These are phyloP conservation scores for Verticillium zaregamsianum DNA, from an alignment of 2,329 filamentous ascomycete genomes.

Conservation along the genomic window DNA sequence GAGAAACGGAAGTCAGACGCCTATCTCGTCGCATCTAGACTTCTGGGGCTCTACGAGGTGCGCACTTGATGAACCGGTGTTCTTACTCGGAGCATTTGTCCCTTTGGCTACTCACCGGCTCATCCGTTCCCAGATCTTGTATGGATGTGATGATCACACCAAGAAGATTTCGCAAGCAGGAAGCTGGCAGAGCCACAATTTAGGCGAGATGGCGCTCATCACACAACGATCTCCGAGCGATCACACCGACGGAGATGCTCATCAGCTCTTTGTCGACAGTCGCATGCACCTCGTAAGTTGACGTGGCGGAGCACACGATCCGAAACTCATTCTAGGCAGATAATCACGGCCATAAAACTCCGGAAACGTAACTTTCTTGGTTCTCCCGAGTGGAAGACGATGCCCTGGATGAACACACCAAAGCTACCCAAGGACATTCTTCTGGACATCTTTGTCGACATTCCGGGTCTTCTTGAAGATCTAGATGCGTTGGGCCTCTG, in stretches of 20 bases:
- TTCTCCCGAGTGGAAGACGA: slow-evolving; percentile 23
- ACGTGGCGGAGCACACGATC: neutral
- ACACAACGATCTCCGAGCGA: slow-evolving; percentile 3
- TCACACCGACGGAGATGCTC: slow-evolving; percentile 9
- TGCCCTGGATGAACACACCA: slow-evolving; percentile 23
- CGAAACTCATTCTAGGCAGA: slow-evolving; percentile 1
- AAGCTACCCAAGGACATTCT: slow-evolving; percentile 25
- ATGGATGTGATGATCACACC: slow-evolving; percentile 12
- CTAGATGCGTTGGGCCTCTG: slow-evolving; percentile 19
- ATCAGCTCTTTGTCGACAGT: slow-evolving; percentile 16
- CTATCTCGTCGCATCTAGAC: slow-evolving; percentile 7
- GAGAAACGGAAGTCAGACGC: slow-evolving; percentile 9
- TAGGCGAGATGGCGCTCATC: slow-evolving; percentile 12
- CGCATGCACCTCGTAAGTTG: slow-evolving; percentile 15
- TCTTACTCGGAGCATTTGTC: neutral
- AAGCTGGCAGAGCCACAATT: slow-evolving; percentile 14
- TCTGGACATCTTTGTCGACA: slow-evolving; percentile 24
- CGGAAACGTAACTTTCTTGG: slow-evolving; percentile 20
- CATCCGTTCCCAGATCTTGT: slow-evolving; percentile 9
- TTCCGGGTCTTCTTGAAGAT: slow-evolving; percentile 20
- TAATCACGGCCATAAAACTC: slow-evolving; percentile 11
- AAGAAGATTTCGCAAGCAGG: slow-evolving; percentile 8
- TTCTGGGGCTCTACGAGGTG: slow-evolving; percentile 17
- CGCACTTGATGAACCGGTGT: neutral
- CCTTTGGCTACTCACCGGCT: slow-evolving; percentile 1